These are phyloP conservation scores for Auricularia auricula-judae DNA, from an alignment of 768 basidiomycete species.

Conservation along the genomic window DNA sequence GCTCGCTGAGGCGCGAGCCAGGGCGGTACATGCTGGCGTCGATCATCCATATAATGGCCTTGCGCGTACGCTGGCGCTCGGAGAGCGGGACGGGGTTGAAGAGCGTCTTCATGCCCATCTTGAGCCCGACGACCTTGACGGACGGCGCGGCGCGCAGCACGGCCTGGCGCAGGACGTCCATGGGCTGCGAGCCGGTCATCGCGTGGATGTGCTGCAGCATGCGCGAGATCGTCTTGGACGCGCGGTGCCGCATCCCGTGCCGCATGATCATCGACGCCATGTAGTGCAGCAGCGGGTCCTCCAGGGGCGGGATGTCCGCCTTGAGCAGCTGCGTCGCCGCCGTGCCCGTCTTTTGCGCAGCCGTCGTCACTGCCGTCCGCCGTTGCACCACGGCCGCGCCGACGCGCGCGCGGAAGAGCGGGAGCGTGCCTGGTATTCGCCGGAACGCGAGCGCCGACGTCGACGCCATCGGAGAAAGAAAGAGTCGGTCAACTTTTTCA, in stretches of 20 bases:
- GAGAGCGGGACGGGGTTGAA: constrained; percentile 59
- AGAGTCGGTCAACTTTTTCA: no score
- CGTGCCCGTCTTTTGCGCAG: not conserved
- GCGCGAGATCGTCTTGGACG: constrained; percentile 42
- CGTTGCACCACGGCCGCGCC: not conserved
- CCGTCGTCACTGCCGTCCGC: not conserved
- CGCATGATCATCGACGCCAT: constrained; percentile 50
- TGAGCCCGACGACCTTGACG: constrained; percentile 44
- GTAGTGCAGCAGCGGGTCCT: constrained; percentile 64
- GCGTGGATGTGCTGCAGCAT: constrained; percentile 64
- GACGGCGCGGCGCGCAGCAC: constrained; percentile 59
- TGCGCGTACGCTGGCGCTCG: constrained; percentile 68
- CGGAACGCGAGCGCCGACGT: no score
- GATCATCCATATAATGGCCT: constrained; percentile 63
- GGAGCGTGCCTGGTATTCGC: no score
- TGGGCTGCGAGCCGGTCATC: constrained; percentile 64
- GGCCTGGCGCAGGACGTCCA: constrained; percentile 70
- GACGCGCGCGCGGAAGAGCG: no score
- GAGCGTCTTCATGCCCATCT: constrained; percentile 53
- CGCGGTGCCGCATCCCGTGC: constrained; percentile 55
- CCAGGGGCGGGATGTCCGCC: constrained; percentile 53
- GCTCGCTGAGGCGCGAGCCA: constrained; percentile 50
- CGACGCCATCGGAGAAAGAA: no score
- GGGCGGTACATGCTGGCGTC: constrained; percentile 44
- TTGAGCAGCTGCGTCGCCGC: constrained; percentile 1